Evolutionary conservation across 2,329 filamentous ascomycete genomes (phyloP).

Genomic region (Fusarium musae): DNA sequence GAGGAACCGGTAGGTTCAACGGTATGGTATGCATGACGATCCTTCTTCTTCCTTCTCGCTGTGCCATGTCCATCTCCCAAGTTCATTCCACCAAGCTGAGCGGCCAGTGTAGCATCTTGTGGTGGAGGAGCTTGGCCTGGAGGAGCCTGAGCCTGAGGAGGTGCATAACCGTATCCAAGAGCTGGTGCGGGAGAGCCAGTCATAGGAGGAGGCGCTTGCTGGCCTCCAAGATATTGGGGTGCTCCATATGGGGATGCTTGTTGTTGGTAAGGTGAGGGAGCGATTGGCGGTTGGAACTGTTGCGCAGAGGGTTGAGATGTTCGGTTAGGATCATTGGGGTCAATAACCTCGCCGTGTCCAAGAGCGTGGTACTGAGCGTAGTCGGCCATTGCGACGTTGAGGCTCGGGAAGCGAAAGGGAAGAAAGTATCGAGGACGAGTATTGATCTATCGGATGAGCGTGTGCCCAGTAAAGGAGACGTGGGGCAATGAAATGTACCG

Average conservation of each 20-base stretch:
- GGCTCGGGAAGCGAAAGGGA: conserved; percentile 20
- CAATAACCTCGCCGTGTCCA: conserved; percentile 64
- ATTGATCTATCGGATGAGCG: conserved; percentile 43
- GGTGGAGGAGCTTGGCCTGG: conserved; percentile 47
- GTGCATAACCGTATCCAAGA: conserved; percentile 45
- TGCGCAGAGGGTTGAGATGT: conserved; percentile 61
- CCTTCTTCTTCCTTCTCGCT: conserved; percentile 85
- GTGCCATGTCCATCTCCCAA: conserved; percentile 65
- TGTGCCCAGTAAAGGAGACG: conserved; percentile 45
- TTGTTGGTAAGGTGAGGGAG: conserved; percentile 66
- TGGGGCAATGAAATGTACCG: conserved; percentile 35
- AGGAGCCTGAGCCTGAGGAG: conserved; percentile 42
- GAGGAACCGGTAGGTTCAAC: conserved; percentile 78
- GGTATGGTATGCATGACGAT: conserved; percentile 90
- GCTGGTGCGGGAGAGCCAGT: conserved; percentile 41
- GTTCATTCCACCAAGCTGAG: conserved; percentile 83
- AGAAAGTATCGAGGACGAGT: conserved; percentile 34
- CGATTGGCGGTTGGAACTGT: conserved; percentile 67
- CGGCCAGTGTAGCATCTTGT: conserved; percentile 65
- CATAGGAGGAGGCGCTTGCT: conserved; percentile 44
- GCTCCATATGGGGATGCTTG: conserved; percentile 51
- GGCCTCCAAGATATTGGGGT: conserved; percentile 54
- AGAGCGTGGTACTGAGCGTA: conserved; percentile 66
- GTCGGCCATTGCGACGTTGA: conserved; percentile 60
- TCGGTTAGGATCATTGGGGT: conserved; percentile 65